Percentiles rank a stretch among this genome's conserved stretches.
These are phyloP conservation scores for Sphagnum fallax DNA, from an alignment of 228 moss, liverwort and hornwort species.

Conservation along the genomic window DNA sequence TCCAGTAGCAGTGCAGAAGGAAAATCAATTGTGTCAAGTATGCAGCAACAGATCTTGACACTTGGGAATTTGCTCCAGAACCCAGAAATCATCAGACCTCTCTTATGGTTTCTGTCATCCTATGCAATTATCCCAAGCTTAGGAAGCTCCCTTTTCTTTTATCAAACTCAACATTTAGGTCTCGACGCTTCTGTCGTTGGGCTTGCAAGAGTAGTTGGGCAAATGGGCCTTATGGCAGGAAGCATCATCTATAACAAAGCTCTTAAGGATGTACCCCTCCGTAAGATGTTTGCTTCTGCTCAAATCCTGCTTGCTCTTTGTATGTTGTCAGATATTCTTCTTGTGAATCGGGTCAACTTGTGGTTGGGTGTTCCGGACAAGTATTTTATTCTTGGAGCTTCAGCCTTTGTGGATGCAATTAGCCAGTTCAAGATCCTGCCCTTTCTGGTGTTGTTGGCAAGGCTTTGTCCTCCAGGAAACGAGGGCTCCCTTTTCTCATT, in stretches of 20 bases:
- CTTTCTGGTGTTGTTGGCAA: slow-evolving; percentile 13
- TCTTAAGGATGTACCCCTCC: slow-evolving; percentile 25
- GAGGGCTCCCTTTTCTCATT: slow-evolving; percentile 17
- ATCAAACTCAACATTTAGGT: slow-evolving; percentile 25
- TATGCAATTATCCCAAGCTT: slow-evolving; percentile 34
- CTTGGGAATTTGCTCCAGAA: slow-evolving; percentile 19
- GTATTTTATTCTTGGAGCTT: slow-evolving; percentile 23
- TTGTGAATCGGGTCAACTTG: slow-evolving; percentile 39
- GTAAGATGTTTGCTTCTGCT: slow-evolving; percentile 28
- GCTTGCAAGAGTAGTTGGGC: slow-evolving; percentile 33
- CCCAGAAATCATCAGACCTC: slow-evolving; percentile 17
- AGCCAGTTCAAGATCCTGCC: slow-evolving; percentile 19
- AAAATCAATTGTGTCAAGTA: not conserved
- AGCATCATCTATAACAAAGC: slow-evolving; percentile 28
- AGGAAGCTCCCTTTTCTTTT: slow-evolving; percentile 39
- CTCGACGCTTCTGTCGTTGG: slow-evolving; percentile 30
- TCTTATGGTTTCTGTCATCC: slow-evolving; percentile 42
- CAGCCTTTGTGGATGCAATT: slow-evolving; percentile 15
- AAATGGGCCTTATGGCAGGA: slow-evolving; percentile 29
- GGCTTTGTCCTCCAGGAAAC: slow-evolving; percentile 17
- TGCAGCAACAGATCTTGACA: slow-evolving; percentile 4
- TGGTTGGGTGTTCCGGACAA: slow-evolving; percentile 24
- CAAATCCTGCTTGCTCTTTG: slow-evolving; percentile 30
- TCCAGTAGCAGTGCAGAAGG: not conserved
- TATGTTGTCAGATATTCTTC: slow-evolving; percentile 33